Base-by-base conservation (phyloP, 2,329 filamentous ascomycete species). In the Neofusicoccum parvum region DNA sequence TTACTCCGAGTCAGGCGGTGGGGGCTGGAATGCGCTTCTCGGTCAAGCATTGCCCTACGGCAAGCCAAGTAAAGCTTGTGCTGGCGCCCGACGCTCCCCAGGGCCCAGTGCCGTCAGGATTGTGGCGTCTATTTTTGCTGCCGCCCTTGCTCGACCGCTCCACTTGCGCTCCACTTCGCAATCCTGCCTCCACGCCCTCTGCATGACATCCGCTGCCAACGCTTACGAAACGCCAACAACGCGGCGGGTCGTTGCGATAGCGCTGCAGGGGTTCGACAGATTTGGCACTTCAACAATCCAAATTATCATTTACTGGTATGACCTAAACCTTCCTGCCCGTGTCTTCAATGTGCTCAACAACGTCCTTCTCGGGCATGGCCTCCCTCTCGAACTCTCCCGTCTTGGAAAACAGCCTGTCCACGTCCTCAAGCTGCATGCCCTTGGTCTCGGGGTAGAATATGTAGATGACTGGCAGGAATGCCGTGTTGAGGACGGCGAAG, bases 371-470 rank as follows among this genome's bases (percentile, higher is more conserved):
- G 39, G 37, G 20, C 6, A 45, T 27, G 23, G 3, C 14, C 3
- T 59, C 54, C 12, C 54, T 46, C 32, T 59, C 54, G 27, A 59
- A 59, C 20, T 59, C 54, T 45, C 54, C 54, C 17, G 23, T 41
- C 36, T 62, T 34, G 23, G 58, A 39, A 43, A 70, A 67, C 43
- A 70, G 36, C 32, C 67, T 46, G 54, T 83, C 86, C 80, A 90
- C 87, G 71, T 90, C 88, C 70, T 90, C 88, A 0, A 90, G 80
- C 0, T 86, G 86, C 1, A 89, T 74, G 0, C 86, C 81, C 72
- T 88, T 89, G 0, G 88, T 90, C 74, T 90, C 87, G 0, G 87
- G 87, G 3, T 88, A 88, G 70, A 87, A 83, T 72, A 87, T 87
- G 79, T 84, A 90, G 49, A 89, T 84, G 51, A 88, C 87, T 0